Base-by-base conservation (phyloP, 768 basidiomycete species). In the Gymnopilus junonius region DNA sequence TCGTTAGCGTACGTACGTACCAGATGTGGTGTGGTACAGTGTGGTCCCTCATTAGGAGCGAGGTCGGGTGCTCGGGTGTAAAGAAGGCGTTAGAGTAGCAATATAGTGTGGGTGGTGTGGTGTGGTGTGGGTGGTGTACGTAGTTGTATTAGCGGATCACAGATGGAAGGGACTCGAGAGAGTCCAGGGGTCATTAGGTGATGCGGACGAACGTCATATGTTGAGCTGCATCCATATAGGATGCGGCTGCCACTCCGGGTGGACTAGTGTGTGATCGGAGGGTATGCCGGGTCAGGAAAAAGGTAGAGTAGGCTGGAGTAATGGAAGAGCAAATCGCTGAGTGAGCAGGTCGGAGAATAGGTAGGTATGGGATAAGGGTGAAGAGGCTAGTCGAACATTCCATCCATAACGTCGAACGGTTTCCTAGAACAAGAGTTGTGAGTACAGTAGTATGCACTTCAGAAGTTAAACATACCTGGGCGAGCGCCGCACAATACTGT, bases 401-500 rank as follows among this genome's bases (percentile, higher is more conserved):
- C 72, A 14, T 74, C 70, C 56, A 68, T 70, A 29, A 70, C 65
- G 60, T 73, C 71, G 56, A 72, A 71, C 12, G 61, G 63, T 20
- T 67, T 63, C 55, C 70, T 75, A 53, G 35, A 31, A 8, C 4
- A 29, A 21, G 8, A 25, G 39, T n/a, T n/a, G n/a, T n/a, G n/a
- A n/a, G n/a, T n/a, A n/a, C n/a, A n/a, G n/a, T n/a, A n/a, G n/a
- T n/a, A n/a, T n/a, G n/a, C n/a, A n/a, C n/a, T n/a, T n/a, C n/a
- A 20, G 21, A 34, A 40, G 43, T 29, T 12, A 17, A 51, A 42
- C 23, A 27, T 42, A 80, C 79, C 70, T 69, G n/a, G 69, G 56
- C 17, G 60, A 69, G 15, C 75, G 76, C 37, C 69, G 70, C 60
- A 64, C 53, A 20, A 79, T 69, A 32, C 68, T 68, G 63, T 83